phyloP scores from a whole-genome alignment of 2,329 filamentous ascomycete genomes.

The Rhinocladiella mackenziei region DNA sequence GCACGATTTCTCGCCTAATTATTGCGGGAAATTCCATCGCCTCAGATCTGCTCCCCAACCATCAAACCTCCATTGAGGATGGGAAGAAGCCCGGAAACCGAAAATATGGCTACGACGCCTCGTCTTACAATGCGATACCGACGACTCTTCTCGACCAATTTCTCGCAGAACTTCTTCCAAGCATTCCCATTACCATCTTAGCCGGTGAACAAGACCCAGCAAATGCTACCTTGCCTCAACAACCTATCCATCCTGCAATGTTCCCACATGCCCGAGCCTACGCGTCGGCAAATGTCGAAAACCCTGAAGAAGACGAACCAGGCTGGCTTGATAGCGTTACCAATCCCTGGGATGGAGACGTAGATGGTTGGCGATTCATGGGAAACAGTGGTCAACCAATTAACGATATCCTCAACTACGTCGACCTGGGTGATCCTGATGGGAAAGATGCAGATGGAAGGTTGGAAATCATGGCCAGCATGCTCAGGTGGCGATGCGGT shows the following conservation, averaged over 20 bases:
- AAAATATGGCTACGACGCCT: slow-evolving; percentile 92
- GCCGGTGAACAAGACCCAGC: slow-evolving; percentile 82
- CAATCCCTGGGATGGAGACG: slow-evolving; percentile 86
- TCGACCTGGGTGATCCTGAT: slow-evolving; percentile 49
- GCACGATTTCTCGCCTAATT: slow-evolving; percentile 75
- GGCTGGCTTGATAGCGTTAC: slow-evolving; percentile 86
- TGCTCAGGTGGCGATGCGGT: slow-evolving; percentile 84
- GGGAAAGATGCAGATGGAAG: slow-evolving; percentile 49
- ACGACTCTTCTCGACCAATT: slow-evolving; percentile 81
- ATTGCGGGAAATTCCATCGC: slow-evolving; percentile 77
- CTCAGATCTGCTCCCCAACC: slow-evolving; percentile 25
- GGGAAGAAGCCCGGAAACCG: slow-evolving; percentile 54
- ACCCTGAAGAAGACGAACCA: slow-evolving; percentile 42
- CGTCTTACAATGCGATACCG: slow-evolving; percentile 79
- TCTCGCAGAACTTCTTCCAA: slow-evolving; percentile 73
- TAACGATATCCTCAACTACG: slow-evolving; percentile 88
- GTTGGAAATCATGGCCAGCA: slow-evolving; percentile 86
- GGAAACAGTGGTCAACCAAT: slow-evolving; percentile 89
- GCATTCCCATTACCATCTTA: slow-evolving; percentile 81
- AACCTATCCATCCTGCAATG: slow-evolving; percentile 88
- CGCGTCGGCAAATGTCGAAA: slow-evolving; percentile 44
- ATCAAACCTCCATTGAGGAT: slow-evolving; percentile 36
- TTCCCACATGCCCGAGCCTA: slow-evolving; percentile 74
- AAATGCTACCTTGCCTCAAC: slow-evolving; percentile 84
- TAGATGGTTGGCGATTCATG: slow-evolving; percentile 84